phyloP scores from a whole-genome alignment of 2,329 filamentous ascomycete species.

The Trichoderma simmonsii region DNA sequence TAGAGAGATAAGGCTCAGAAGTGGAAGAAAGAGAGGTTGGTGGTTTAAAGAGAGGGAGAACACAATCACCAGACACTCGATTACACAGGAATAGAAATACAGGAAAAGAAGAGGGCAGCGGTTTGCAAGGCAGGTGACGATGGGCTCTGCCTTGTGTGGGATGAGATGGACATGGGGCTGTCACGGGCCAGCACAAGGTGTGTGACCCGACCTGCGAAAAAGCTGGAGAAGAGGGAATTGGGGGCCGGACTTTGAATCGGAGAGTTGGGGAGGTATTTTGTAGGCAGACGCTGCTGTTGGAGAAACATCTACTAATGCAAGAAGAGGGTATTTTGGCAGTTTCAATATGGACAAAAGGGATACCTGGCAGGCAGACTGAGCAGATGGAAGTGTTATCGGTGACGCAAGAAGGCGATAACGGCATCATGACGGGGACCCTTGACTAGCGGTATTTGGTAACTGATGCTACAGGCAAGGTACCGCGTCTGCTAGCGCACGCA shows the following conservation, averaged over 20 bases:
- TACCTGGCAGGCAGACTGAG: not conserved
- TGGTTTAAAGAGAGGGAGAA: not conserved
- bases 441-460: constrained; percentile 7
- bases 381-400: constrained; percentile 3
- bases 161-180: constrained; percentile 1
- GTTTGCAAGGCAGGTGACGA: constrained; percentile 13
- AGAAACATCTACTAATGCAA: not conserved
- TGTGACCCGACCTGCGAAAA: not conserved
- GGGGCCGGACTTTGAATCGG: not conserved
- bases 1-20: not conserved
- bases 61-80: not conserved
- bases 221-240: not conserved
- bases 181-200: constrained; percentile 8
- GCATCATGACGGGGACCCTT: constrained; percentile 2
- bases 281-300: not conserved
- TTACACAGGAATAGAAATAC: constrained; percentile 1
- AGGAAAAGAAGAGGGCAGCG: not conserved
- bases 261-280: not conserved
- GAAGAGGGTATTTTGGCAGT: not conserved
- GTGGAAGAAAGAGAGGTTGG: not conserved
- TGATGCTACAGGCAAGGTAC: not conserved
- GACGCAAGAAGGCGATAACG: constrained; percentile 14
- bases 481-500: not conserved
- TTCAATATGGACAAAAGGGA: not conserved
- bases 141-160: not conserved